phyloP scores from a whole-genome alignment of 1,284 basidiomycete species.

The Coriolopsis trogii region DNA sequence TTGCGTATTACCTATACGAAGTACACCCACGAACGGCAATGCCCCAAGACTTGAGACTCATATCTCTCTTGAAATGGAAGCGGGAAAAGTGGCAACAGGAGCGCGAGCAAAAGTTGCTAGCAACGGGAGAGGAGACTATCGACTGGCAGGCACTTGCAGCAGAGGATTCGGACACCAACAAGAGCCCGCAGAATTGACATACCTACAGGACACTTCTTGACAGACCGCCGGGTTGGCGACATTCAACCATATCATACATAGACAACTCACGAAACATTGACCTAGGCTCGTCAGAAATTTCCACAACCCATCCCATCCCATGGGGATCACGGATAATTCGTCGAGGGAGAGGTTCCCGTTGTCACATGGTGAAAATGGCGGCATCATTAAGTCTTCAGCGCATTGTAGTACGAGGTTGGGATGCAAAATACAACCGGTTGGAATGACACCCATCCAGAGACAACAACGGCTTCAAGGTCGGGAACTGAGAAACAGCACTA shows the following conservation, averaged over 20 bases:
- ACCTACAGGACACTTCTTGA: neutral
- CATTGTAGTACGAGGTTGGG: too few relatives aligned
- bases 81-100: conserved; percentile 29
- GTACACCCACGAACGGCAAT: conserved; percentile 81
- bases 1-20: conserved; percentile 86
- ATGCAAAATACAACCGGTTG: too few relatives aligned
- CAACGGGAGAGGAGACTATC: conserved; percentile 9
- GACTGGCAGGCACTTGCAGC: conserved; percentile 22
- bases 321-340: too few relatives aligned
- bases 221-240: too few relatives aligned
- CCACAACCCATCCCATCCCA: too few relatives aligned
- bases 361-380: neutral
- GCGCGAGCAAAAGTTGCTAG: conserved; percentile 23
- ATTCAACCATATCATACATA: too few relatives aligned
- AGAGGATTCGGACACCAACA: conserved; percentile 8
- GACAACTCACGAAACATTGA: too few relatives aligned
- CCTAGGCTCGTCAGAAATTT: too few relatives aligned
- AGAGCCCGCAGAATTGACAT: neutral
- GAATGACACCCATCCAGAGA: too few relatives aligned
- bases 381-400: neutral
- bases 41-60: conserved; percentile 64
- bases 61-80: conserved; percentile 69
- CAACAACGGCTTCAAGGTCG: too few relatives aligned
- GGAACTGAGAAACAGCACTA: too few relatives aligned
- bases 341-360: too few relatives aligned